phyloP scores from a whole-genome alignment of 2,329 filamentous ascomycete species.

The Anisogramma anomala region DNA sequence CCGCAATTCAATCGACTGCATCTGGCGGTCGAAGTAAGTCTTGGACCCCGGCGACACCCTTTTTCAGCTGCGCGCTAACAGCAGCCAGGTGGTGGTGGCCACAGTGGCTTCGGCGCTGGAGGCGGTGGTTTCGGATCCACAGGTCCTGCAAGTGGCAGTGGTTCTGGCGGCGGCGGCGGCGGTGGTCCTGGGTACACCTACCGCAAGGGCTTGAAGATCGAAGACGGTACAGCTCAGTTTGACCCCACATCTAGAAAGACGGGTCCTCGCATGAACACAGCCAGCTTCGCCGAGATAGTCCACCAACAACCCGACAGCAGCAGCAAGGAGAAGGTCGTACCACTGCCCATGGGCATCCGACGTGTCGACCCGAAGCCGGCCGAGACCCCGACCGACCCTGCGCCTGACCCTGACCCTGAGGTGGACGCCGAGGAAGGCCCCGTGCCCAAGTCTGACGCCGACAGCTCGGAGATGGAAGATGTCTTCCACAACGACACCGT shows the following conservation, averaged over 20 bases:
- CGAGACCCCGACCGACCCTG: constrained; percentile 41
- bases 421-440: constrained; percentile 37
- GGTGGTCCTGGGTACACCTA: not conserved
- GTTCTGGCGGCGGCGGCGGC: constrained; percentile 4
- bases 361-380: constrained; percentile 41
- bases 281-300: constrained; percentile 12
- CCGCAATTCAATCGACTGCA: constrained; percentile 2
- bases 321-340: constrained; percentile 10
- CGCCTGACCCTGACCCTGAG: constrained; percentile 42
- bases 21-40: constrained; percentile 13
- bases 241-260: constrained; percentile 9
- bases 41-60: not conserved
- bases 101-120: constrained; percentile 7
- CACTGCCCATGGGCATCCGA: constrained; percentile 42
- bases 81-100: constrained; percentile 2
- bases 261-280: constrained; percentile 14
- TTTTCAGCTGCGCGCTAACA: not conserved
- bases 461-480: constrained; percentile 23
- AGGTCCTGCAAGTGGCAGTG: constrained; percentile 11
- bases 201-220: constrained; percentile 8
- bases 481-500: constrained; percentile 10
- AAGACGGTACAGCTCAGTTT: constrained; percentile 4
- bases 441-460: constrained; percentile 26
- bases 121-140: constrained; percentile 6
- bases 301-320: constrained; percentile 6